Percentiles rank a stretch among this genome's conserved stretches.
Conservation (phyloP, 306 rosid species). For the Rosa rugosa region DNA sequence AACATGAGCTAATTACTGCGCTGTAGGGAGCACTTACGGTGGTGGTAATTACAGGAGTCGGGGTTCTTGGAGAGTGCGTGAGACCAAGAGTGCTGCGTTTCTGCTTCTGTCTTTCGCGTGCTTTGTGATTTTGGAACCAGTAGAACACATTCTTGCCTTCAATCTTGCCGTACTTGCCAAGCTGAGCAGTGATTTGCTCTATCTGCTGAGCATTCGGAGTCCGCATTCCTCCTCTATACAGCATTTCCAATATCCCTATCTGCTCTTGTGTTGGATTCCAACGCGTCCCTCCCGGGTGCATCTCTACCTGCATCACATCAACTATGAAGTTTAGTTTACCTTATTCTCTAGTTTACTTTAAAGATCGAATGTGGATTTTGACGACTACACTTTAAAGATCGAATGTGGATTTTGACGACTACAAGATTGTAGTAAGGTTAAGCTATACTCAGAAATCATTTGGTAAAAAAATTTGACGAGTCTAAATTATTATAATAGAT, state of each 20-base stretch:
- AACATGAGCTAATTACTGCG: background rate
- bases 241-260: constrained; percentile 86
- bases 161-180: constrained; percentile 81
- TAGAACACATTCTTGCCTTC: constrained; percentile 98
- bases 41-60: constrained; percentile 33
- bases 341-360: background rate
- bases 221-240: constrained; percentile 85
- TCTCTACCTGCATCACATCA: constrained; percentile 47
- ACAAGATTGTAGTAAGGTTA: too few relatives aligned
- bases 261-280: constrained; percentile 99
- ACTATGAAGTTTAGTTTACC: background rate
- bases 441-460: too few relatives aligned
- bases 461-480: background rate
- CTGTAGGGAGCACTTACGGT: background rate
- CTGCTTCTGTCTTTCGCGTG: constrained; percentile 93
- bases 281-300: constrained; percentile 87
- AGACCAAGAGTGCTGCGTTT: constrained; percentile 69
- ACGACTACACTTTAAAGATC: too few relatives aligned
- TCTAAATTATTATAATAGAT: background rate
- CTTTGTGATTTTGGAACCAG: constrained; percentile 99
- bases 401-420: background rate
- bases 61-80: constrained; percentile 56
- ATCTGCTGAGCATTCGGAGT: constrained; percentile 95
- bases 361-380: background rate
- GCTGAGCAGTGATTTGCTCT: constrained; percentile 76